Conservation (phyloP, 495 filamentous ascomycete species). For the Xylaria palmicola region DNA sequence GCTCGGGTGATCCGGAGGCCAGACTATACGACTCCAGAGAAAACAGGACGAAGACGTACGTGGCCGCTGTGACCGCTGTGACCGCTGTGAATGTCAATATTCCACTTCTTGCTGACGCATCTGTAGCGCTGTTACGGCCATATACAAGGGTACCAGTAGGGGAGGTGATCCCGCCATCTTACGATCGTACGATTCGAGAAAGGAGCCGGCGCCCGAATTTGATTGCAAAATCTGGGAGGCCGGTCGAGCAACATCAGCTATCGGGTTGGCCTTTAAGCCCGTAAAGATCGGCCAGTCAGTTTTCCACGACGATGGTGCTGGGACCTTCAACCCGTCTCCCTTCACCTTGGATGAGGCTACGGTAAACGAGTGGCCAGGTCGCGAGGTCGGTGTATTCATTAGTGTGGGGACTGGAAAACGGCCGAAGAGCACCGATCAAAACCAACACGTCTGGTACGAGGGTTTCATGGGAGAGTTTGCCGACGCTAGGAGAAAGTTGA, state of each 20-base stretch:
- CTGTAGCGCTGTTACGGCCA: conserved; percentile 78
- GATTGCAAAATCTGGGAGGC: conserved; percentile 96
- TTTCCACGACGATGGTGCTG: conserved; percentile 90
- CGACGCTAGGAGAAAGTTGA: conserved; percentile 79
- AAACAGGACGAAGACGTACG: conserved; percentile 89
- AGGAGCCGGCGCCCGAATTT: conserved; percentile 83
- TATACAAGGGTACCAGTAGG: conserved; percentile 77
- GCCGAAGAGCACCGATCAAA: conserved; percentile 65
- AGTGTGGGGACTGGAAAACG: conserved; percentile 91
- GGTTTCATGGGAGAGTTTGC: conserved; percentile 89
- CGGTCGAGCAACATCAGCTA: conserved; percentile 90
- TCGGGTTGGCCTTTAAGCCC: conserved; percentile 90
- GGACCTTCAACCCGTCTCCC: conserved; percentile 88
- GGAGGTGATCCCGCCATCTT: conserved; percentile 68
- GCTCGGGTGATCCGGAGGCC: conserved; percentile 61
- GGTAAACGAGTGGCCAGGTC: conserved; percentile 89
- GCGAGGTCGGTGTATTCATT: conserved; percentile 85
- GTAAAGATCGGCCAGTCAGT: conserved; percentile 90
- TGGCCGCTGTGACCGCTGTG: too few relatives aligned
- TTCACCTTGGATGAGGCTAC: conserved; percentile 85
- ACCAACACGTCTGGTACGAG: conserved; percentile 84
- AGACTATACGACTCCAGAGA: conserved; percentile 78
- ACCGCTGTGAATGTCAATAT: neutral
- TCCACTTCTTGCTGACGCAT: conserved; percentile 27
- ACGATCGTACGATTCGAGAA: conserved; percentile 90